Evolutionary conservation across 225 moss, liverwort and hornwort genomes (phyloP), one percentile per base, ranked within the genome.

Genomic region (Ulota crispa): DNA sequence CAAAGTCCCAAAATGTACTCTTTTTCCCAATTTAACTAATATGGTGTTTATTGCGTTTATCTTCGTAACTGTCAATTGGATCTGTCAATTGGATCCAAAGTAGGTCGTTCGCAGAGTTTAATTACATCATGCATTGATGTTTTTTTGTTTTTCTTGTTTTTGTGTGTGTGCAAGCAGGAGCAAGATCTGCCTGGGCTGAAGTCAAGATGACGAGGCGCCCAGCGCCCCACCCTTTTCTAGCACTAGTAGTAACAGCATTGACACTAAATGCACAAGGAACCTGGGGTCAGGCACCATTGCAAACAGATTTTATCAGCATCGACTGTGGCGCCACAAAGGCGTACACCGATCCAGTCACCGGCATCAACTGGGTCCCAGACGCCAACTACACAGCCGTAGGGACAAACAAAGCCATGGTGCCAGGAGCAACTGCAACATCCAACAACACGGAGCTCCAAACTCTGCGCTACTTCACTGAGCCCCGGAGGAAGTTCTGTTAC

Each of bases 401-500:
- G 11, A 85, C 69, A 12, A 83, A 70, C 43, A 27, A 31, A 1
- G 74, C 5, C 47, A 1, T 63, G 10, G 78, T 86, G 8, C 41
- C 78, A 0, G 78, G 74, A 6, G 23, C 31, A 1, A 0, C 20
- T 1, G 0, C 5, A 3, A 85, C n/a, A 0, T 6, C 55, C 6
- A 77, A 78, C 9, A 43, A 53, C 37, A 0, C 42, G 12, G 91
- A 91, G 75, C 64, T 83, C 2, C 21, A 39, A 26, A 90, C 87
- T 0, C 84, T 90, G 0, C 86, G 95, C 16, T 91, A 88, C 83
- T 94, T 95, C 80, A 65, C 47, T 0, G 78, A 71, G 6, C 1
- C 76, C 19, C 81, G 88, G 41, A 64, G 65, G 34, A 95, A 94
- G 65, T 84, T 77, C 60, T 95, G 95, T 56, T 94, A 94, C 19